Evolutionary conservation across 2,329 filamentous ascomycete species (phyloP), one percentile per base, ranked within the genome.

Genomic region (Monosporascus sp.): DNA sequence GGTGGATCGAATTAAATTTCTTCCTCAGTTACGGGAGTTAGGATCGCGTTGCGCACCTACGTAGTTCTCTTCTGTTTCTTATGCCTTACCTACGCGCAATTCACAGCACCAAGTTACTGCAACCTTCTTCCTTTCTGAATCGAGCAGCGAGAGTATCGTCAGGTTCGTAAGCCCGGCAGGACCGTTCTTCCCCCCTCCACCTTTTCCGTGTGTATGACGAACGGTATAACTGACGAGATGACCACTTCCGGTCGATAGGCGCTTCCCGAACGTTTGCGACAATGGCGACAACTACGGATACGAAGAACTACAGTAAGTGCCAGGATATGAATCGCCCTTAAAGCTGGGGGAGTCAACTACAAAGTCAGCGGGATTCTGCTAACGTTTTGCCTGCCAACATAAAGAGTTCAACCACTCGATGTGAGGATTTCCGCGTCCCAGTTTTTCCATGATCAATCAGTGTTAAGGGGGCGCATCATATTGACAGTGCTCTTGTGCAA

Each of bases 321-420:
- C 31, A 35, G 31, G 31, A 35, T 9, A 14, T 14, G 31, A 35
- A 35, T 35, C 31, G 4, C 31, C 9, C 31, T 35, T 35, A 35
- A 35, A 35, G 31, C 11, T 35, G 31, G 28, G 11, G 28, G 28
- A 28, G 31, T 35, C 31, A 14, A 35, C 5, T 35, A 35, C 31
- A 35, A 35, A 14, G 4, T 35, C 11, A 14, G 31, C 31, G 31
- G 31, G 31, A 35, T 35, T 35, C 4, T 35, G 31, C 31, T 35
- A 35, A 35, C 31, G 31, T 4, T 14, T 35, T 35, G 31, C 31
- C 28, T 35, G 11, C 5, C 31, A 14, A 35, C 31, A 35, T 35
- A 35, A 35, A 35, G 31, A 94, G 72, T 78, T 87, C 70, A 93
- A 94, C 73, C 89, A 94, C 78, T 88, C 89, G 53, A 97, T 97